phyloP scores from a whole-genome alignment of 345 rosid species.

The Gossypioides kirkii region DNA sequence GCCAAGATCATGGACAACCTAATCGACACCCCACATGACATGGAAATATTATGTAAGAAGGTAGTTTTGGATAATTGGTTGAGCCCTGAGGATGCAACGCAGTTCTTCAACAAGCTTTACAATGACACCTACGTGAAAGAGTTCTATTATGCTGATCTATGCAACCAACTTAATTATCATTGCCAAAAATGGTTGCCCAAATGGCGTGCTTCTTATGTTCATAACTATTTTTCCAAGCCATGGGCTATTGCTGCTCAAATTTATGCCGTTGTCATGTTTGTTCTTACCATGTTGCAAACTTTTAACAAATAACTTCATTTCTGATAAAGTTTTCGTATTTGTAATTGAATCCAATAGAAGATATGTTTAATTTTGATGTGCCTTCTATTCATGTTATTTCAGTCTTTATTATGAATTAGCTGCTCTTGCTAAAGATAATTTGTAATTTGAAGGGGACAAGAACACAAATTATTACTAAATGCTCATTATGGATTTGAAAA shows the following conservation, averaged over 20 bases:
- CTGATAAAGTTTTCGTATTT: too few species aligned
- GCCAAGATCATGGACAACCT: neutral
- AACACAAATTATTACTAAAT: too few species aligned
- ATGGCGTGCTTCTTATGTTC: neutral
- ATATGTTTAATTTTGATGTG: too few species aligned
- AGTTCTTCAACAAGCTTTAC: neutral
- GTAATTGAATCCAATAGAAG: too few species aligned
- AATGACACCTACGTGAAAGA: neutral
- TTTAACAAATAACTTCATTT: too few species aligned
- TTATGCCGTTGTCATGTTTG: neutral
- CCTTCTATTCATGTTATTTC: too few species aligned
- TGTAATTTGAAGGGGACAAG: too few species aligned
- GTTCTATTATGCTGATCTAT: neutral
- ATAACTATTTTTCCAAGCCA: conserved; percentile 2
- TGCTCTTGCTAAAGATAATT: too few species aligned
- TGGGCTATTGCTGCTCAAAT: conserved; percentile 4
- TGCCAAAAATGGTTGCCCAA: neutral
- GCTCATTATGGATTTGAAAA: too few species aligned
- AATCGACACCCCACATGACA: neutral
- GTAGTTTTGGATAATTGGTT: neutral
- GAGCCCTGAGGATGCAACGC: neutral
- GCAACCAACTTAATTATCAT: neutral
- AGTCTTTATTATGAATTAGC: too few species aligned
- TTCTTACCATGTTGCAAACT: neutral
- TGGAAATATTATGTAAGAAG: neutral